Conservation (phyloP, 768 basidiomycete genomes). For the Melanogaster broomeanus region DNA sequence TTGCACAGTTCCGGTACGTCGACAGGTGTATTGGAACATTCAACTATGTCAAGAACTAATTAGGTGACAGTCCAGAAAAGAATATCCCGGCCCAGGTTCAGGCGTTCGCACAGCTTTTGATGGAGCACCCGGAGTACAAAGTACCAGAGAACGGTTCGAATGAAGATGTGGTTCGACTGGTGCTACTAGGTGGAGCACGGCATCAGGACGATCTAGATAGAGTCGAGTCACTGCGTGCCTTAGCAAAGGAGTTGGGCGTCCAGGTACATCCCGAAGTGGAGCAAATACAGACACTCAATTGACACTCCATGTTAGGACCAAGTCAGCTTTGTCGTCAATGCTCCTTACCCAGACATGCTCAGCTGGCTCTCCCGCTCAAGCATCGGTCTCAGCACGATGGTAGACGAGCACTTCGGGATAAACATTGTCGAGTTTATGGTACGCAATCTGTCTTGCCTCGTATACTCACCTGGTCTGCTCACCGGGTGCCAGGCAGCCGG, state of each 20-base stretch:
- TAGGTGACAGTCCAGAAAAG: slow-evolving; percentile 80
- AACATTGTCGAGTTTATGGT: slow-evolving; percentile 99
- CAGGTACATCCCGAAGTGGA: slow-evolving; percentile 46
- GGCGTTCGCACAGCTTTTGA: slow-evolving; percentile 64
- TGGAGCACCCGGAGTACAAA: slow-evolving; percentile 58
- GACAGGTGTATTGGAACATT: neutral
- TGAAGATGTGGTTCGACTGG: slow-evolving; percentile 49
- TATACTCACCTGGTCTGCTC: slow-evolving; percentile 9
- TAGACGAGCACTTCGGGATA: slow-evolving; percentile 98
- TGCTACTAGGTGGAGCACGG: slow-evolving; percentile 85
- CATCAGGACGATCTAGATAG: slow-evolving; percentile 73
- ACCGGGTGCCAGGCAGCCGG: slow-evolving; percentile 76
- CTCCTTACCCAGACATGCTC: slow-evolving; percentile 70
- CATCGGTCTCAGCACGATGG: slow-evolving; percentile 93
- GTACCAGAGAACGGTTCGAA: slow-evolving; percentile 10
- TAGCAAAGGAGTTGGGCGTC: slow-evolving; percentile 65
- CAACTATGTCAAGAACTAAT: neutral
- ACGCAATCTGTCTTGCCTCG: slow-evolving; percentile 21
- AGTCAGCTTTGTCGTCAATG: slow-evolving; percentile 83
- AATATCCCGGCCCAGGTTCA: slow-evolving; percentile 81
- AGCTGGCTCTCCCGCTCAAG: slow-evolving; percentile 71
- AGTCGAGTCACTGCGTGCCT: slow-evolving; percentile 55
- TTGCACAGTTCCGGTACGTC: slow-evolving; percentile 89
- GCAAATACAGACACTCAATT: neutral
- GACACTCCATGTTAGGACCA: slow-evolving; percentile 46